phyloP scores from a whole-genome alignment of 768 basidiomycete genomes.

The Boletus fagicola region DNA sequence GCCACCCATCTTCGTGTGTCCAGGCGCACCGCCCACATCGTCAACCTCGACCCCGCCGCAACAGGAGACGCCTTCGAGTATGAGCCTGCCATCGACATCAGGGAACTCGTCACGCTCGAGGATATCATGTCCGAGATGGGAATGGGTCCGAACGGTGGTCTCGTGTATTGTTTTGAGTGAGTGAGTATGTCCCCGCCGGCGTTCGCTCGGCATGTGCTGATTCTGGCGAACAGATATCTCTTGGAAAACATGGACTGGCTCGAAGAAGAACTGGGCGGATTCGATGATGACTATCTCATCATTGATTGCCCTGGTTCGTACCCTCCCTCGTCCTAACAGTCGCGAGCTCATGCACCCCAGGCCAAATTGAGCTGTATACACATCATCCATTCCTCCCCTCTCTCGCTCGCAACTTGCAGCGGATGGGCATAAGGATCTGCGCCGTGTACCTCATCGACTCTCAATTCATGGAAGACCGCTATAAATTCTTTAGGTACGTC shows the following conservation, averaged over 20 bases:
- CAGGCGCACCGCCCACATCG: constrained; percentile 83
- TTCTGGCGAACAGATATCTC: constrained; percentile 66
- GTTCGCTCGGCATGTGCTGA: not conserved
- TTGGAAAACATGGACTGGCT: constrained; percentile 98
- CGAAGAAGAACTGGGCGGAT: constrained; percentile 92
- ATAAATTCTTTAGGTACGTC: constrained; percentile 90
- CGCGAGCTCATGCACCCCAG: constrained; percentile 38
- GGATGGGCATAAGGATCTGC: constrained; percentile 81
- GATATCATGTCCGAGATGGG: constrained; percentile 96
- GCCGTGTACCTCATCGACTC: constrained; percentile 94
- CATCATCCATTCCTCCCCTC: constrained; percentile 96
- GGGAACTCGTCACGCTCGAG: constrained; percentile 85
- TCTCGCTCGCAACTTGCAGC: constrained; percentile 71
- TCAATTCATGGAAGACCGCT: constrained; percentile 99
- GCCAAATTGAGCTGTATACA: constrained; percentile 98
- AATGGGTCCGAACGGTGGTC: constrained; percentile 95
- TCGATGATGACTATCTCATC: constrained; percentile 92
- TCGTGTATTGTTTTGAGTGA: constrained; percentile 99
- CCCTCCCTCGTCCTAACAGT: not conserved
- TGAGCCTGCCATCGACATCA: constrained; percentile 90
- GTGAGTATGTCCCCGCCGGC: constrained; percentile 45
- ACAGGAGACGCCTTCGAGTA: constrained; percentile 84
- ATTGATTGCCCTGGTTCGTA: constrained; percentile 83
- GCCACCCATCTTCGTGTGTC: constrained; percentile 85
- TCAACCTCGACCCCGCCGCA: constrained; percentile 97